Percentiles rank a stretch among this genome's conserved stretches.
Evolutionary conservation across 2,329 filamentous ascomycete genomes (phyloP).

Genomic region (Penicillium sp.): DNA sequence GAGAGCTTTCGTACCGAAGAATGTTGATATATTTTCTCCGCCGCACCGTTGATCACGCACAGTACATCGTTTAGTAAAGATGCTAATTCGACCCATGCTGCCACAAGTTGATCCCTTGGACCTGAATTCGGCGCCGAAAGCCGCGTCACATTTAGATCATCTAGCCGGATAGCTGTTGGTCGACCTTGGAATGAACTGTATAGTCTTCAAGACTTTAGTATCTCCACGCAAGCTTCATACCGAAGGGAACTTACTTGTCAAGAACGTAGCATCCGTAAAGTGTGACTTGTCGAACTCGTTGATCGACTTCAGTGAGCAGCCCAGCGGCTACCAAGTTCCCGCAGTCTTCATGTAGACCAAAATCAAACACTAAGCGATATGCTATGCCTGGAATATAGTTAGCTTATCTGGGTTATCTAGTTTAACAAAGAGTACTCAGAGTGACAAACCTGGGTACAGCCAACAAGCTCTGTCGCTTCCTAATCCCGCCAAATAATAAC

Average conservation of each 20-base stretch:
- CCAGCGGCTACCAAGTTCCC: not conserved
- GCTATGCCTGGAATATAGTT: not conserved
- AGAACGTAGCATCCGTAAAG: not conserved
- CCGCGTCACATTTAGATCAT: not conserved
- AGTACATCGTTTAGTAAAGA: not conserved
- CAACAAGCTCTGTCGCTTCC: not conserved
- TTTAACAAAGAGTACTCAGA: not conserved
- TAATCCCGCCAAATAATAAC: not conserved
- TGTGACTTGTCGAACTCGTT: not conserved
- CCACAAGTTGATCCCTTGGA: not conserved
- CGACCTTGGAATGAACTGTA: not conserved
- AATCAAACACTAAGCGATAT: not conserved
- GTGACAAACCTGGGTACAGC: not conserved
- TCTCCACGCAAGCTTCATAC: not conserved
- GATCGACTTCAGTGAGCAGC: not conserved
- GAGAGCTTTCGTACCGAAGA: not conserved
- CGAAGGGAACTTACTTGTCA: not conserved
- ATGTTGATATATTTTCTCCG: not conserved
- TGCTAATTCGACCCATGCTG: not conserved
- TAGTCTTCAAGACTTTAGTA: not conserved
- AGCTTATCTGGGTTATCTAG: not conserved
- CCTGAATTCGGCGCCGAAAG: not conserved
- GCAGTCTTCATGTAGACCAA: not conserved
- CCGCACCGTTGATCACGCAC: not conserved
- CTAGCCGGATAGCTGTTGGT: not conserved